Evolutionary conservation across 164 flowering plant species (phyloP).

Genomic region (Liquidambar formosana): DNA sequence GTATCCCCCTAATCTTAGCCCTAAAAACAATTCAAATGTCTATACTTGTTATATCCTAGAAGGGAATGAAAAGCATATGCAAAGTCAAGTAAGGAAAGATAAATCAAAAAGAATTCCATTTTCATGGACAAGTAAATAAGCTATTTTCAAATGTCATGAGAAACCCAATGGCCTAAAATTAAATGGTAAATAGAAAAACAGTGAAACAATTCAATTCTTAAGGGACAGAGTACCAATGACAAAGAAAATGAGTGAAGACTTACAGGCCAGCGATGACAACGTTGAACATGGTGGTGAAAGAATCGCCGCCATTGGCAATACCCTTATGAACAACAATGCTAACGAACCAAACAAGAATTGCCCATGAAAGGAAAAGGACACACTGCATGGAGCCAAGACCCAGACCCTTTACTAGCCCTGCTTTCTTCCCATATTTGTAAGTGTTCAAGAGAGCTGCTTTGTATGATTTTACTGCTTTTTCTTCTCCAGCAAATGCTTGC

Average conservation of each 20-base stretch:
- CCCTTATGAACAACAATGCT: slow-evolving; percentile 82
- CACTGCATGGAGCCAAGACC: slow-evolving; percentile 90
- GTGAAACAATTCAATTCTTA: no score
- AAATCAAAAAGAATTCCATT: no score
- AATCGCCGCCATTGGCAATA: slow-evolving; percentile 90
- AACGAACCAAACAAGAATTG: slow-evolving; percentile 92
- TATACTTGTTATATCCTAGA: no score
- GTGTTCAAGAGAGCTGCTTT: slow-evolving; percentile 59
- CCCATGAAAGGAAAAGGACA: slow-evolving; percentile 89
- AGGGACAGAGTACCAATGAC: no score
- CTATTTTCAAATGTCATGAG: no score
- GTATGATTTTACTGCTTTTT: slow-evolving; percentile 70
- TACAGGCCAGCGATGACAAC: slow-evolving; percentile 97
- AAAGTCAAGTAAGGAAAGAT: no score
- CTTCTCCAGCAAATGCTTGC: slow-evolving; percentile 96
- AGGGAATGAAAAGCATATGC: no score
- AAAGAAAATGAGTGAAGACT: slow-evolving; percentile 26
- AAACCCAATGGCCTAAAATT: no score
- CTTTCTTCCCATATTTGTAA: slow-evolving; percentile 76
- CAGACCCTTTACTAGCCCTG: slow-evolving; percentile 89
- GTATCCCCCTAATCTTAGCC: no score
- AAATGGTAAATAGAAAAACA: no score
- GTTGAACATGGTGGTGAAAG: slow-evolving; percentile 99
- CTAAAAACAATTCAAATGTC: no score
- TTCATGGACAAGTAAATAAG: no score